These are phyloP conservation scores for Ustilago vetiveriae DNA, from an alignment of 1,284 basidiomycete species.

Conservation along the genomic window DNA sequence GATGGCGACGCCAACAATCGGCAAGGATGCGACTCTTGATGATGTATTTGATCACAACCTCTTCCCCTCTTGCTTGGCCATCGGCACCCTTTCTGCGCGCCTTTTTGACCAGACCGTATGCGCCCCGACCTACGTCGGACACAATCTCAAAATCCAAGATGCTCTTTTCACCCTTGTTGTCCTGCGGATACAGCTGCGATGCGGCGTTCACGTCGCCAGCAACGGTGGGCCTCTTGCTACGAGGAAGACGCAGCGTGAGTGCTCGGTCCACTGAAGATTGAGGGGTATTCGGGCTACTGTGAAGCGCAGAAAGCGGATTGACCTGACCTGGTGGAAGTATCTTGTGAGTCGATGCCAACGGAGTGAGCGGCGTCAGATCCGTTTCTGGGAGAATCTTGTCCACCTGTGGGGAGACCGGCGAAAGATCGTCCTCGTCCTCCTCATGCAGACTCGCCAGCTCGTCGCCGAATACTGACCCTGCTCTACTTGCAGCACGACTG, in stretches of 20 bases:
- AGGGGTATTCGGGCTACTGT: conserved; percentile 19
- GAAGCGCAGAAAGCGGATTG: not conserved
- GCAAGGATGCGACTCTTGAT: conserved; percentile 98
- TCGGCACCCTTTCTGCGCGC: conserved; percentile 80
- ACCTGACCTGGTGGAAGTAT: conserved; percentile 2
- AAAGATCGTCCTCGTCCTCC: conserved; percentile 48
- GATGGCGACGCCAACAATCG: conserved; percentile 97
- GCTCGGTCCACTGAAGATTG: conserved; percentile 21
- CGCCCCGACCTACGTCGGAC: conserved; percentile 76
- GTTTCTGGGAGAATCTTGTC: conserved; percentile 12
- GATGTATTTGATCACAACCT: conserved; percentile 93
- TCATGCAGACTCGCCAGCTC: conserved; percentile 48
- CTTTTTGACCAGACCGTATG: conserved; percentile 93
- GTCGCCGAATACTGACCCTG: conserved; percentile 49
- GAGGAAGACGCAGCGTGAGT: conserved; percentile 24
- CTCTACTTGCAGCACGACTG: conserved; percentile 44
- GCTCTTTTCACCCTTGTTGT: conserved; percentile 23
- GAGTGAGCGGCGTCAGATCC: conserved; percentile 27
- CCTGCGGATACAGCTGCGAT: conserved; percentile 14
- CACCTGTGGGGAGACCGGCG: conserved; percentile 36
- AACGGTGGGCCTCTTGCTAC: conserved; percentile 42
- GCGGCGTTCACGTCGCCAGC: conserved; percentile 10
- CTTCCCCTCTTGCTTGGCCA: conserved; percentile 70
- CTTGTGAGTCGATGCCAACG: conserved; percentile 25
- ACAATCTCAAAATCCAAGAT: conserved; percentile 62